phyloP scores from a whole-genome alignment of 73 alveolate genomes.

The Strombidium stylifer region DNA sequence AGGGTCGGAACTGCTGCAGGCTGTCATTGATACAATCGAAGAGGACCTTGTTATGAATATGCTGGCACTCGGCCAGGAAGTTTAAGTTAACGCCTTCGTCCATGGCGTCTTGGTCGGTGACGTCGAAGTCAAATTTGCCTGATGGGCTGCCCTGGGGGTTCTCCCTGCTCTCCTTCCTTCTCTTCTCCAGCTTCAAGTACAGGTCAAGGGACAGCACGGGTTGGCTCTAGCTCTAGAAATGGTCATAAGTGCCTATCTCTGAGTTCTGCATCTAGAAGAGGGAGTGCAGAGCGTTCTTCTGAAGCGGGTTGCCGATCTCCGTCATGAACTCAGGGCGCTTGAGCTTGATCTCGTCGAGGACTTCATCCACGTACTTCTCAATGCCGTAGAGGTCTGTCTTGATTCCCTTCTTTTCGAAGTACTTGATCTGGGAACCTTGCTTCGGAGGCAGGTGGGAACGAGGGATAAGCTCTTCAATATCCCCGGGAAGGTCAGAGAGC shows the following conservation, averaged over 20 bases:
- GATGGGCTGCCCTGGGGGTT: background rate
- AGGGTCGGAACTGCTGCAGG: constrained; percentile 53
- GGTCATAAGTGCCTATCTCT: constrained; percentile 71
- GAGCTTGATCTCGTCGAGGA: constrained; percentile 17
- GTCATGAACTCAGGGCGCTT: constrained; percentile 18
- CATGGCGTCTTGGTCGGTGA: no score
- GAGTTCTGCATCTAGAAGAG: constrained; percentile 58
- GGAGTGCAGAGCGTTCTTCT: constrained; percentile 46
- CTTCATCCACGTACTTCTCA: constrained; percentile 53
- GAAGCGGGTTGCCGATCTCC: constrained; percentile 33
- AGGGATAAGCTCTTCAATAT: constrained; percentile 3
- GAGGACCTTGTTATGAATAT: constrained; percentile 64
- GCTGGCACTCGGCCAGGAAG: constrained; percentile 60
- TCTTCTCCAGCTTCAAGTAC: constrained; percentile 42
- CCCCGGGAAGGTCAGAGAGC: constrained; percentile 33
- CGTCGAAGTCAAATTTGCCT: background rate
- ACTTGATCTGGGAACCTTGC: background rate
- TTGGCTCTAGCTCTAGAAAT: constrained; percentile 26
- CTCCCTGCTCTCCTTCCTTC: constrained; percentile 36
- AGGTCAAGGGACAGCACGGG: constrained; percentile 51
- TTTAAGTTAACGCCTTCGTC: constrained; percentile 4
- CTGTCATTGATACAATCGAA: constrained; percentile 67
- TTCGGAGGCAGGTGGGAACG: background rate
- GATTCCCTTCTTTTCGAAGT: constrained; percentile 56
- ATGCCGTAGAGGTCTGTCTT: constrained; percentile 57